Conservation (phyloP, 805 yeast species). For the Saturnispora quitensis region DNA sequence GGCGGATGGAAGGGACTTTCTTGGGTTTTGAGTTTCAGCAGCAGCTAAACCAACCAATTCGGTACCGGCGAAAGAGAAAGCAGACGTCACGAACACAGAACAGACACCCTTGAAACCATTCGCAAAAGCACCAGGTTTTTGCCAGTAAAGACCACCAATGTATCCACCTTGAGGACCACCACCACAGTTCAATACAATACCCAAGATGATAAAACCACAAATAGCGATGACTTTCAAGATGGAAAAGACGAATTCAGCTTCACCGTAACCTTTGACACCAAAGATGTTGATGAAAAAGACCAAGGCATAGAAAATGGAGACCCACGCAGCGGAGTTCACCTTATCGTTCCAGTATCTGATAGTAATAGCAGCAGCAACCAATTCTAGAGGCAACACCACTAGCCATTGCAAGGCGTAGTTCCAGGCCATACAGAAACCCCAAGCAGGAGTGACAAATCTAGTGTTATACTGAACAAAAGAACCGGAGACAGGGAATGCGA, state of each 20-base stretch:
- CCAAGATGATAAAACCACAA: conserved; percentile 47
- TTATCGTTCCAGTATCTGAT: conserved; percentile 38
- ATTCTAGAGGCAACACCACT: conserved; percentile 44
- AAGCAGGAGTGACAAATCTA: conserved; percentile 47
- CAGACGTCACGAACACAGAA: conserved; percentile 52
- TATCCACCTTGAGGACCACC: conserved; percentile 54
- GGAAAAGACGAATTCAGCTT: conserved; percentile 53
- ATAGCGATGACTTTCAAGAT: conserved; percentile 48
- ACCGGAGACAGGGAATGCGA: conserved; percentile 55
- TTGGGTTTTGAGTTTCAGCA: conserved; percentile 55
- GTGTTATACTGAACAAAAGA: conserved; percentile 52
- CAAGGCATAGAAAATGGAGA: conserved; percentile 43
- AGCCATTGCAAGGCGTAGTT: conserved; percentile 49
- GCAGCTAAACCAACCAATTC: conserved; percentile 60
- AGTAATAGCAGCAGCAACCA: conserved; percentile 47
- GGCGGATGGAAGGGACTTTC: conserved; percentile 53
- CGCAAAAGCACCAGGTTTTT: conserved; percentile 49
- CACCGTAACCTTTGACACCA: conserved; percentile 63
- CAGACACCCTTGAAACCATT: conserved; percentile 53
- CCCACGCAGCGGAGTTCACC: conserved; percentile 46
- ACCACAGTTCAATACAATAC: conserved; percentile 49
- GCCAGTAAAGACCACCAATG: conserved; percentile 54
- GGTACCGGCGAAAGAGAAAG: conserved; percentile 58
- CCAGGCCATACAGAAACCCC: conserved; percentile 58
- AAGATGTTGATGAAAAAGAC: conserved; percentile 45